Base-by-base conservation (phyloP, 768 basidiomycete species). In the Galerina sulciceps region DNA sequence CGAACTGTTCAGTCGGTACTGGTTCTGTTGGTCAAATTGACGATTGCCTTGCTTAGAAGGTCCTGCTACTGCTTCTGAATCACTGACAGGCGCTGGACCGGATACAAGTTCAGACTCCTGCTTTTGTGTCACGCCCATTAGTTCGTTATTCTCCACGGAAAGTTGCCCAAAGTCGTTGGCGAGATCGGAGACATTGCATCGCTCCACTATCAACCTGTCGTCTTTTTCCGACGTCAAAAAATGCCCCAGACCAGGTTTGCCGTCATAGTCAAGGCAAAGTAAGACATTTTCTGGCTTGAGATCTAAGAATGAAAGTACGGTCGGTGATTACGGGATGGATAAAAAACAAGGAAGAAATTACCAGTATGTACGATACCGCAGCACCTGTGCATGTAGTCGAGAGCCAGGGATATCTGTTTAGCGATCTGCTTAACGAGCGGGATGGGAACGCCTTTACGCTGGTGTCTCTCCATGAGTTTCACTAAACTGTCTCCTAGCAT, bases 241-340 rank as follows among this genome's bases (percentile, higher is more conserved):
- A 4, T 31, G 26, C 8, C 26, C 26, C 26, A 95, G 78, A 72
- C 96, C 95, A 20, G 91, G 79, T 57, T 87, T 84, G 49, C 99
- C 96, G 64, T 99, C 96, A 69, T 98, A 91, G 69, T 98, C 96
- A 67, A 99, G 97, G 74, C 87, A 90, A 63, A 99, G 94, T 47
- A 99, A 85, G 26, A 99, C 95, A 74, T 99, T 99, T 74, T 99
- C 97, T 0, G 96, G 97, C 73, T 99, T 99, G 62, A 99, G 81
- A 74, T 99, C 95, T 87, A 68, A 6, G 46, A 31, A 31, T 4
- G 26, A 49, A 36, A 26, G 13, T 5, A 31, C 5, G 8, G 8
- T 31, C 4, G 5, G 8, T 31, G 8, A 31, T 31, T 31, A 31
- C 26, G 26, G 26, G 26, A 31, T 31, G 26, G 8, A 31, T 31